These are phyloP conservation scores for Pleurotus eryngii DNA, from an alignment of 768 basidiomycete species.

Conservation along the genomic window DNA sequence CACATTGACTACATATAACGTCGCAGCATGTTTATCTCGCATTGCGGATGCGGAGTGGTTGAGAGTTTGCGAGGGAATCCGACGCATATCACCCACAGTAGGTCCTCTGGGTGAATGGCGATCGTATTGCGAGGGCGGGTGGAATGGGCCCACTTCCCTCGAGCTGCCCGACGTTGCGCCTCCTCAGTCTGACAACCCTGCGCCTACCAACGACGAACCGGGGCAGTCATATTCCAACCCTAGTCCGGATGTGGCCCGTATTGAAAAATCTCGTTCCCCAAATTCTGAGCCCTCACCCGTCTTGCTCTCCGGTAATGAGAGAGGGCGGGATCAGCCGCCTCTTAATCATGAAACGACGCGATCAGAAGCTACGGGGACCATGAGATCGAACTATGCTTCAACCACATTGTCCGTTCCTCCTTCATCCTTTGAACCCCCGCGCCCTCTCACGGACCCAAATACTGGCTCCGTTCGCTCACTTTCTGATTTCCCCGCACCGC, in stretches of 20 bases:
- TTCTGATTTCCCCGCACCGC: slow-evolving; percentile 71
- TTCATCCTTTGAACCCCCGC: slow-evolving; percentile 30
- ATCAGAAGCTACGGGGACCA: neutral
- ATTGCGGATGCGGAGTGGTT: slow-evolving; percentile 82
- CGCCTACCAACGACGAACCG: slow-evolving; percentile 3
- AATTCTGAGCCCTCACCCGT: neutral
- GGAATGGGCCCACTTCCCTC: slow-evolving; percentile 50
- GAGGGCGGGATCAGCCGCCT: neutral
- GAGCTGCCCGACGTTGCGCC: slow-evolving; percentile 35
- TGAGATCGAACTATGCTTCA: slow-evolving; percentile 6
- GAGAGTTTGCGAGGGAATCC: slow-evolving; percentile 67
- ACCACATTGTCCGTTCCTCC: slow-evolving; percentile 34
- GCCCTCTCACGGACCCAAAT: slow-evolving; percentile 34
- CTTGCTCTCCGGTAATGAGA: neutral
- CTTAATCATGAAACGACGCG: neutral
- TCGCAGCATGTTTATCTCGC: slow-evolving; percentile 64
- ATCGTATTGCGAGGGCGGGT: slow-evolving; percentile 72
- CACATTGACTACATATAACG: slow-evolving; percentile 48
- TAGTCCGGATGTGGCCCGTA: neutral
- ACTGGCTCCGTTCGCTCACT: slow-evolving; percentile 63
- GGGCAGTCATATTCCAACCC: neutral
- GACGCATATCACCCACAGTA: slow-evolving; percentile 61
- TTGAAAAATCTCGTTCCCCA: neutral
- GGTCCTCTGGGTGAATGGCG: slow-evolving; percentile 74
- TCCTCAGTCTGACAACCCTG: neutral